Conservation (phyloP, 805 yeast species). For the Cyberlindnera sargentensis region DNA sequence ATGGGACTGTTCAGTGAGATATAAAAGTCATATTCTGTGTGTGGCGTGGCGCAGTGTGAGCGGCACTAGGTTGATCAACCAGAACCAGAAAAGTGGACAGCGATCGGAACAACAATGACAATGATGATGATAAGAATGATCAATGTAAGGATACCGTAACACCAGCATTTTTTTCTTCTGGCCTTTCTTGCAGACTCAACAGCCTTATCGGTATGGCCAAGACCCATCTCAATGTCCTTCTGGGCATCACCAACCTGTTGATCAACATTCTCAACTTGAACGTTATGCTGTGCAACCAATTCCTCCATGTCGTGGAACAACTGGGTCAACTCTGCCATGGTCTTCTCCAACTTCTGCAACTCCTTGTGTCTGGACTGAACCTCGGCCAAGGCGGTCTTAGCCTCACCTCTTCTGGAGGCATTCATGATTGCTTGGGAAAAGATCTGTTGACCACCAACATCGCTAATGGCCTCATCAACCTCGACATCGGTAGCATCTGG, state of each 20-base stretch:
- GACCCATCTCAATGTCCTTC: slow-evolving; percentile 87
- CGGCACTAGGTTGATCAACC: too few species aligned
- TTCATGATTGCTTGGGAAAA: slow-evolving; percentile 88
- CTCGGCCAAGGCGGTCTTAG: slow-evolving; percentile 89
- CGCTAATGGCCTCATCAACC: slow-evolving; percentile 79
- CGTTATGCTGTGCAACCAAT: slow-evolving; percentile 92
- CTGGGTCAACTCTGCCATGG: slow-evolving; percentile 93
- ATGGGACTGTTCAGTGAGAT: too few species aligned
- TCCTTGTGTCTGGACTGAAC: slow-evolving; percentile 95
- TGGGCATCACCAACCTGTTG: slow-evolving; percentile 79
- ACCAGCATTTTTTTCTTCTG: slow-evolving; percentile 86
- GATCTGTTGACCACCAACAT: slow-evolving; percentile 80
- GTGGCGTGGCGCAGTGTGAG: too few species aligned
- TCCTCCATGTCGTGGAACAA: slow-evolving; percentile 95
- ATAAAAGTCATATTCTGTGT: too few species aligned
- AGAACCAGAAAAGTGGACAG: slow-evolving; percentile 5
- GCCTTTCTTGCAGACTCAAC: slow-evolving; percentile 82
- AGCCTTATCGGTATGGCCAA: slow-evolving; percentile 89
- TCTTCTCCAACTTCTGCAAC: slow-evolving; percentile 86
- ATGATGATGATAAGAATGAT: slow-evolving; percentile 60
- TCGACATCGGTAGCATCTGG: slow-evolving; percentile 82
- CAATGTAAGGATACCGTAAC: slow-evolving; percentile 55
- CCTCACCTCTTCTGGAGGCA: slow-evolving; percentile 89
- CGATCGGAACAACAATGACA: slow-evolving; percentile 48
- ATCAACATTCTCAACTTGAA: slow-evolving; percentile 74